Conservation (phyloP, 345 rosid genomes). For the Sonneratia alba region DNA sequence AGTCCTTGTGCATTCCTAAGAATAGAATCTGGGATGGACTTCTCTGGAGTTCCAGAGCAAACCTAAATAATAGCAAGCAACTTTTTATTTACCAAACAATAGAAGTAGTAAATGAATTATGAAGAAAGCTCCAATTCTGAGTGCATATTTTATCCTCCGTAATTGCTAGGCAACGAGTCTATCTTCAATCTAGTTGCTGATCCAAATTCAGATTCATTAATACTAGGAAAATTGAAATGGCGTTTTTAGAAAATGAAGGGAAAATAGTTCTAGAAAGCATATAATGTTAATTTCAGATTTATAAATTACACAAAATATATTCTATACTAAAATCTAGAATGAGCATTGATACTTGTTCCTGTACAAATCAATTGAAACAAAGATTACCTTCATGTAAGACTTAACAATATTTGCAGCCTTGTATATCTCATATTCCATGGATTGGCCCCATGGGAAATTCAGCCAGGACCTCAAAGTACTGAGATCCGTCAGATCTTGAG, state of each 20-base stretch:
- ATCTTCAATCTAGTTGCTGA: background rate
- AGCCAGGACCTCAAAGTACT: slow-evolving; percentile 97
- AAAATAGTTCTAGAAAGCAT: background rate
- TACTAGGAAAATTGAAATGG: background rate
- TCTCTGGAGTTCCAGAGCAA: slow-evolving; percentile 68
- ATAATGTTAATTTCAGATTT: background rate
- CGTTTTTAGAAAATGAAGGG: background rate
- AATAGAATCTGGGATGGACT: slow-evolving; percentile 73
- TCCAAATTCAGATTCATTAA: background rate
- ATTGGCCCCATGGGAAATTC: slow-evolving; percentile 93
- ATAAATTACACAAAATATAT: background rate
- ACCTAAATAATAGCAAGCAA: slow-evolving; percentile 32
- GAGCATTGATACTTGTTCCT: background rate
- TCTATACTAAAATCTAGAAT: background rate
- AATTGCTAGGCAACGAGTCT: background rate
- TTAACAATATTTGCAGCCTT: slow-evolving; percentile 78
- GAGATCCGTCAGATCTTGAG: slow-evolving; percentile 81
- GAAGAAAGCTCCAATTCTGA: background rate
- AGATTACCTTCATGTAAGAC: slow-evolving; percentile 52
- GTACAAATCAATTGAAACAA: background rate
- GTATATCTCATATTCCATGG: slow-evolving; percentile 87
- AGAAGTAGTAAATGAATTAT: background rate
- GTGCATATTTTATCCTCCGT: background rate
- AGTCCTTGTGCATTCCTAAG: slow-evolving; percentile 81
- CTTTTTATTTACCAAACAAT: background rate